These are phyloP conservation scores for Musa acuminata DNA, from an alignment of 176 grass and related monocot species.

Conservation along the genomic window DNA sequence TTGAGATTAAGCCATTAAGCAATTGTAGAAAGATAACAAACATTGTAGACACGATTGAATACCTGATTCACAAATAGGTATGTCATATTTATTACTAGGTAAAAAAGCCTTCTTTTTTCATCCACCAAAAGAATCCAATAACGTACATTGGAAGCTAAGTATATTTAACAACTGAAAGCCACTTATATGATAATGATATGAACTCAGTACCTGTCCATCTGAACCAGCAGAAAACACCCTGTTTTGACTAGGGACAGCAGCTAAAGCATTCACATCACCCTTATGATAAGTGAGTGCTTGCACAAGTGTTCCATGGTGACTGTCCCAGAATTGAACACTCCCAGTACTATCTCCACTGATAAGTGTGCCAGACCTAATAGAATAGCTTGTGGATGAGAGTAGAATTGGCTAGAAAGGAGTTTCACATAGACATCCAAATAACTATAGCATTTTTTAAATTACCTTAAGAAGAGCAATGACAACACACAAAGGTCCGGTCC, in stretches of 20 bases:
- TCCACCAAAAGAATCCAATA: background rate
- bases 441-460: constrained; percentile 5
- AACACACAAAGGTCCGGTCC: constrained; percentile 62
- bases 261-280: constrained; percentile 75
- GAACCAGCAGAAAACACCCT: constrained; percentile 92
- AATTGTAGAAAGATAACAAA: no score
- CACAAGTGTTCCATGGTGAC: constrained; percentile 75
- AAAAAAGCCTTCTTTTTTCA: background rate
- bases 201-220: constrained; percentile 82
- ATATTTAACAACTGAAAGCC: background rate
- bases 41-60: background rate
- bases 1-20: no score
- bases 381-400: background rate
- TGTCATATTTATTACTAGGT: background rate
- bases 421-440: background rate
- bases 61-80: background rate
- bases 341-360: constrained; percentile 92
- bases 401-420: background rate
- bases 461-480: constrained; percentile 80
- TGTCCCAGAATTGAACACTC: constrained; percentile 94
- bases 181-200: background rate
- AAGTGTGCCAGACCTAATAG: constrained; percentile 80
- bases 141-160: background rate
- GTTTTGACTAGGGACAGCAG: constrained; percentile 66
- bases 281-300: constrained; percentile 75